Evolutionary conservation across 768 basidiomycete species (phyloP), one percentile per base, ranked within the genome.

Genomic region (Lentinula aciculospora): DNA sequence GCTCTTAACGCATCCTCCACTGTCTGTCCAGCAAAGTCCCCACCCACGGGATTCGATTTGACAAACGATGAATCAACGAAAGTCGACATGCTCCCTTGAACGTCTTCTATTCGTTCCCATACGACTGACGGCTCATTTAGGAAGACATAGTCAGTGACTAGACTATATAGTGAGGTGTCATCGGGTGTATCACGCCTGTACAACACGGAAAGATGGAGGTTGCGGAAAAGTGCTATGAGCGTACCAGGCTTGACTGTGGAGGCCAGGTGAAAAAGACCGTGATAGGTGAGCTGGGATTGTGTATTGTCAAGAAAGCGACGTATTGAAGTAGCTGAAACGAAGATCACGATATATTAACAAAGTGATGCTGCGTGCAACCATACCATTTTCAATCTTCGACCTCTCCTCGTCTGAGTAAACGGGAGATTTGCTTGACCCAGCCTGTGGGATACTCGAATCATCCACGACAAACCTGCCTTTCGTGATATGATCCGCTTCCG

Each of bases 41-140:
- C 92, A 0, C 92, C 93, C 0, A 80, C 82, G 1, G 92, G 89
- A 44, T 74, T 83, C 7, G 88, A 74, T 10, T 68, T 74, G 34
- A 78, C 68, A 58, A 96, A 88, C 46, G 83, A 72, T 0, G 83
- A 80, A 66, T 94, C 92, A 21, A 89, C 89, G 65, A 94, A 96
- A 4, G 81, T 80, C 29, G 88, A 83, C 61, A 77, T 85, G 2
- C 82, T 79, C 1, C 92, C 92, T 59, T 96, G 93, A 29, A 94
- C 80, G 65, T 96, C 94, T 63, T 90, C 91, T 28, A 97, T 72
- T 19, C 87, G 83, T 71, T 97, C 94, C 94, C 94, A 97, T 3
- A 94, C 88, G 25, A 96, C 82, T 17, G 83, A 83, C 0, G 84
- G 76, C 67, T 96, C 94, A 57, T 82, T 69, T 2, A 86, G 71